Percentiles rank a stretch among this genome's conserved stretches.
phyloP scores from a whole-genome alignment of 176 grass and related monocot species.

The Aegilops bicornis region DNA sequence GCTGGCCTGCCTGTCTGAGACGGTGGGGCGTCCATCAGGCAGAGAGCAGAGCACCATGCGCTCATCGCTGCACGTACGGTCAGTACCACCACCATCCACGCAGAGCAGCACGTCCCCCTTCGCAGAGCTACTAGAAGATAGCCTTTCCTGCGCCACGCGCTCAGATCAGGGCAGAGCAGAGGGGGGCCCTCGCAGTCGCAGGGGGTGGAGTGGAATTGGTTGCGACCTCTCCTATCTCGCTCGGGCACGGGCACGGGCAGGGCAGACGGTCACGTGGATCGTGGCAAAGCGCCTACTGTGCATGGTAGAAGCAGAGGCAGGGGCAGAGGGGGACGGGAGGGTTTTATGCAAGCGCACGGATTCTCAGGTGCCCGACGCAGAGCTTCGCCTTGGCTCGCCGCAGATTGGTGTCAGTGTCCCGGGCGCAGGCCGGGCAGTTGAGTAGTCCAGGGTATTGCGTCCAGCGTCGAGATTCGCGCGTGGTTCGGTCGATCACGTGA shows the following conservation, averaged over 20 bases:
- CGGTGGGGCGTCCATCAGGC: background rate
- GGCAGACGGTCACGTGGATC: constrained; percentile 21
- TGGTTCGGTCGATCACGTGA: background rate
- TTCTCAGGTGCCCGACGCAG: constrained; percentile 33
- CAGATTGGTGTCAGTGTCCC: background rate
- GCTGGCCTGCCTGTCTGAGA: background rate
- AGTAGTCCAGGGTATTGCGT: background rate
- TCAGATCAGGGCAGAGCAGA: background rate
- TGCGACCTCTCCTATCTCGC: background rate
- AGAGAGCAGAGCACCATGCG: background rate
- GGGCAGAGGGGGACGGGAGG: background rate
- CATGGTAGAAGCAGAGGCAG: background rate
- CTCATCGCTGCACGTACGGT: constrained; percentile 2
- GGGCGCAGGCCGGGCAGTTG: background rate
- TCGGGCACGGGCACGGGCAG: no score
- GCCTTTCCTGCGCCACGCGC: constrained; percentile 2
- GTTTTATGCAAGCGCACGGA: constrained; percentile 47
- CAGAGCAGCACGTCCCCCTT: background rate
- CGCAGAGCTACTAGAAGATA: constrained; percentile 25
- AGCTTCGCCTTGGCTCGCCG: background rate
- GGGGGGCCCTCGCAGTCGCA: background rate
- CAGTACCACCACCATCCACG: background rate
- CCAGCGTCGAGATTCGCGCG: background rate
- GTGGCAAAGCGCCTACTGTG: constrained; percentile 1
- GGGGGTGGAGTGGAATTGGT: background rate